Conservation (phyloP, 495 filamentous ascomycete species). For the Penicillium antarcticum region DNA sequence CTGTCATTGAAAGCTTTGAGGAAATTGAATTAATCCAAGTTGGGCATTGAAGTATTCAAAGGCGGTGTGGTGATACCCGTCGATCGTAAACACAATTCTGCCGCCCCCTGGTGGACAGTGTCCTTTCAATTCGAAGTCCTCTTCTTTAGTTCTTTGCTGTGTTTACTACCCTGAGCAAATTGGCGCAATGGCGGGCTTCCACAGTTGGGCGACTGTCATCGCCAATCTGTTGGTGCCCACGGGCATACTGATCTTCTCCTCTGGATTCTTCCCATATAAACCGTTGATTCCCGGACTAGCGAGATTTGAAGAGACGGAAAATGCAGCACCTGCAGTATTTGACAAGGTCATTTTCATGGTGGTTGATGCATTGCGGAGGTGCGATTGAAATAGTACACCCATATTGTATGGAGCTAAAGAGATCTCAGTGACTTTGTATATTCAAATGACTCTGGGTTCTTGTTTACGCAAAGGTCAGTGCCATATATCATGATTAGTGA, state of each 20-base stretch:
- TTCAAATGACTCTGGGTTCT: conserved; percentile 73
- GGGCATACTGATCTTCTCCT: conserved; percentile 77
- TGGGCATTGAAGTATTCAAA: background rate
- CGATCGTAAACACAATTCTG: conserved; percentile 12
- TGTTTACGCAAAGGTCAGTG: conserved; percentile 80
- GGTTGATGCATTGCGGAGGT: conserved; percentile 91
- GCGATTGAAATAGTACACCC: conserved; percentile 9
- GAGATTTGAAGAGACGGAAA: conserved; percentile 48
- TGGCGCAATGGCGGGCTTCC: conserved; percentile 21
- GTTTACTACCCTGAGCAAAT: background rate
- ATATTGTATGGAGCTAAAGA: conserved; percentile 8
- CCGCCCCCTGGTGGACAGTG: background rate
- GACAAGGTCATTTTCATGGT: conserved; percentile 97
- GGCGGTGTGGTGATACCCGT: conserved; percentile 7
- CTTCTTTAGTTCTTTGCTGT: background rate
- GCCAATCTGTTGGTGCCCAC: conserved; percentile 75
- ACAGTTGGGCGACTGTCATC: conserved; percentile 30
- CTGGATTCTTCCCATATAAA: conserved; percentile 97
- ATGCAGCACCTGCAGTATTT: conserved; percentile 58
- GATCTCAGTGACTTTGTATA: conserved; percentile 87
- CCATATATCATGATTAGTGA: background rate
- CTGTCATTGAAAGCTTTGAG: background rate
- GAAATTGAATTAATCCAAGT: background rate
- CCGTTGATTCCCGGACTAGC: conserved; percentile 84
- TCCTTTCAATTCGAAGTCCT: background rate